phyloP scores from a whole-genome alignment of 106 monocot species.

The Iris macrosiphon region DNA sequence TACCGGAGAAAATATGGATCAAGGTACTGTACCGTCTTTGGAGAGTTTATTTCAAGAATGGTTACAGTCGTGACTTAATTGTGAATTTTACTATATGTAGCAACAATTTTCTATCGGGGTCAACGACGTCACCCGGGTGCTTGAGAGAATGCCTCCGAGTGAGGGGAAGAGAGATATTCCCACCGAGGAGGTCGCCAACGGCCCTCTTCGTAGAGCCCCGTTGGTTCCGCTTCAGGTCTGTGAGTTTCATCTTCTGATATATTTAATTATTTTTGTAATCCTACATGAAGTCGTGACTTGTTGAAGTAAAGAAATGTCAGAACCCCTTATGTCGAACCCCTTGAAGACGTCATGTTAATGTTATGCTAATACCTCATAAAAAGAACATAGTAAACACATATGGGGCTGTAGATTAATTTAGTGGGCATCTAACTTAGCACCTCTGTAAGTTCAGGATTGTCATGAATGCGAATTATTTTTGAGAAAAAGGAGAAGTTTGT shows the following conservation, averaged over 20 bases:
- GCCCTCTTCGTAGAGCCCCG: conserved; percentile 21
- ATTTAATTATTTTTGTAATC: too few species aligned
- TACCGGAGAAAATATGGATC: conserved; percentile 77
- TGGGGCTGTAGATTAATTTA: too few species aligned
- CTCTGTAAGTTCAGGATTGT: too few species aligned
- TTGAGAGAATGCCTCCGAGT: conserved; percentile 72
- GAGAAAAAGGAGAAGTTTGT: too few species aligned
- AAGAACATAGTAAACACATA: too few species aligned
- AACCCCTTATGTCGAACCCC: too few species aligned
- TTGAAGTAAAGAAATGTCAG: too few species aligned
- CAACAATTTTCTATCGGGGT: conserved; percentile 86
- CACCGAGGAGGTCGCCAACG: background rate
- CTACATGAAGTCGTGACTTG: too few species aligned
- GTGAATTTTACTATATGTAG: conserved; percentile 23
- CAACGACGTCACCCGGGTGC: conserved; percentile 81
- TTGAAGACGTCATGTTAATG: too few species aligned
- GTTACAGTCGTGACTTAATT: background rate
- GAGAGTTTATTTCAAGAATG: background rate
- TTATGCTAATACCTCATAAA: too few species aligned
- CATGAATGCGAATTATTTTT: too few species aligned
- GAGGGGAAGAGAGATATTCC: background rate
- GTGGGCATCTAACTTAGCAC: too few species aligned
- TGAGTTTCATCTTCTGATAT: background rate
- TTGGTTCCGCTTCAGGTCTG: conserved; percentile 52
- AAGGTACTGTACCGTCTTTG: conserved; percentile 12